Conservation (phyloP, 202 grass and related monocot species). For the Carex sylvatica region DNA sequence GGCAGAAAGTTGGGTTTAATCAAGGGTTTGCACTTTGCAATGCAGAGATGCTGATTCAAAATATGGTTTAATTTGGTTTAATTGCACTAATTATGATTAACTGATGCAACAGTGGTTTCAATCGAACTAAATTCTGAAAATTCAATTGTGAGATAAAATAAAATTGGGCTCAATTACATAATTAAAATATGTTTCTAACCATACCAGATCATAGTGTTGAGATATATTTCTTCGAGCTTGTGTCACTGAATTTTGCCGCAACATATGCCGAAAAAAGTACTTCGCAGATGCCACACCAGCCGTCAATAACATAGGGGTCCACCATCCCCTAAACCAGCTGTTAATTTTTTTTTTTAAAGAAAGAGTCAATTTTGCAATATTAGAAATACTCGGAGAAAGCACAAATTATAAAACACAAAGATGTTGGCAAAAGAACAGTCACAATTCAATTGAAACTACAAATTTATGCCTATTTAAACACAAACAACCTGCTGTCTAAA, state of each 20-base stretch:
- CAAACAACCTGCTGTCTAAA: not conserved
- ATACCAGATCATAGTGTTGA: conserved; percentile 91
- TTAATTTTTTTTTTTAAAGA: not conserved
- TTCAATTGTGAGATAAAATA: not conserved
- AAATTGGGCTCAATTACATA: not conserved
- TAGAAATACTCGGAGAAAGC: not conserved
- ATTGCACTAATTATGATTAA: not conserved
- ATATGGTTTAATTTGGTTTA: not conserved
- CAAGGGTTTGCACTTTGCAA: not conserved
- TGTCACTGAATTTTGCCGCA: conserved; percentile 62
- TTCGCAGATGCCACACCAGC: conserved; percentile 74
- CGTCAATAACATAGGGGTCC: conserved; percentile 85
- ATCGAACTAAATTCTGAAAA: conserved; percentile 1
- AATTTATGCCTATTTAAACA: not conserved
- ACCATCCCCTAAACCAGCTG: conserved; percentile 70
- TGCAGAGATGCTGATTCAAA: conserved; percentile 3
- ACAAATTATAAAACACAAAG: not conserved
- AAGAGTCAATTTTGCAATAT: not conserved
- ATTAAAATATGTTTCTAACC: not conserved
- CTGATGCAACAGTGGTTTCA: not conserved
- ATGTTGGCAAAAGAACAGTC: not conserved
- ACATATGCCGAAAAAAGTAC: conserved; percentile 74
- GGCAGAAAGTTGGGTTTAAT: not conserved
- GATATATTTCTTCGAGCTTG: conserved; percentile 87
- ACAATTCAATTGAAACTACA: not conserved